Conservation (phyloP, 257 asterid genomes). For the Solanum appendiculatum region DNA sequence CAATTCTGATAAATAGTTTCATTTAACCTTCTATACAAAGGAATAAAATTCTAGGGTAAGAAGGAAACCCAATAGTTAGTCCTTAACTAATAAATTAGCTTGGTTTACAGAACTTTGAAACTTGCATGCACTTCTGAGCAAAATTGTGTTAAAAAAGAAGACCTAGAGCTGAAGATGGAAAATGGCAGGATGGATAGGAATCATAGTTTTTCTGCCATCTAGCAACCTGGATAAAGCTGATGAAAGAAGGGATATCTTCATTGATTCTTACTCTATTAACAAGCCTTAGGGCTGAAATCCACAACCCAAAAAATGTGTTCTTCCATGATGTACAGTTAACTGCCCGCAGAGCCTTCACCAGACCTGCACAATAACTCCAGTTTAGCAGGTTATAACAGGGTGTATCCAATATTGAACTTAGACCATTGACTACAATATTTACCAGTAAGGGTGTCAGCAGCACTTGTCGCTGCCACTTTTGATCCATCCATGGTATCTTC, state of each 20-base stretch:
- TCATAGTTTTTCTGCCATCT: background rate
- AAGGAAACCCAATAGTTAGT: background rate
- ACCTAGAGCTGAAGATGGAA: background rate
- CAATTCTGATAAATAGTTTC: background rate
- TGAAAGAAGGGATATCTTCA: background rate
- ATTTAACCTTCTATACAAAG: background rate
- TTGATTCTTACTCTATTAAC: constrained; percentile 75
- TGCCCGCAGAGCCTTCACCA: constrained; percentile 86
- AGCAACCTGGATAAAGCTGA: background rate
- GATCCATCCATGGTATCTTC: constrained; percentile 87
- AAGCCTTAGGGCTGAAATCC: constrained; percentile 88
- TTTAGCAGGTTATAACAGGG: background rate
- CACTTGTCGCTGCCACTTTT: constrained; percentile 69
- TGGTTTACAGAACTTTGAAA: background rate
- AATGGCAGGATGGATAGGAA: background rate
- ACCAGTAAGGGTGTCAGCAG: constrained; percentile 81
- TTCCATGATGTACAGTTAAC: constrained; percentile 77
- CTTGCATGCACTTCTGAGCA: background rate
- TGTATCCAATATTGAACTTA: background rate
- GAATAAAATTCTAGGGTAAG: background rate
- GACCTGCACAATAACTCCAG: constrained; percentile 38
- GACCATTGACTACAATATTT: background rate
- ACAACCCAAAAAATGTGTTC: constrained; percentile 90
- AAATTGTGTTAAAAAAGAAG: background rate
- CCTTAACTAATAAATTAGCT: background rate